These are phyloP conservation scores for Ophiostoma fasciatum DNA, from an alignment of 2,329 filamentous ascomycete species.

Conservation along the genomic window DNA sequence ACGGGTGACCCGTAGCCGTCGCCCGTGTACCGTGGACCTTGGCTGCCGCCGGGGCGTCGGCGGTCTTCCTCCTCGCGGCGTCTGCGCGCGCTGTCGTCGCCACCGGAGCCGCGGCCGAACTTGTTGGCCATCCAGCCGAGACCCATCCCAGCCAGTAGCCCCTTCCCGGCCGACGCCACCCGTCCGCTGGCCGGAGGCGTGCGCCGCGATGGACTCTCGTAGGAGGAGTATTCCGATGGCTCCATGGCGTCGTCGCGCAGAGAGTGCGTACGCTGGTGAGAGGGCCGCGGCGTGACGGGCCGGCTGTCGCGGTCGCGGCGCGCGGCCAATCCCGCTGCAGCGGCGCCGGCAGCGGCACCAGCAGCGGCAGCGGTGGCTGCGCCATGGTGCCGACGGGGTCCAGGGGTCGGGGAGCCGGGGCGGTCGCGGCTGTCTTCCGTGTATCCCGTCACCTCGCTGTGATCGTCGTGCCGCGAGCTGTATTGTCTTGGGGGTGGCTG, in stretches of 20 bases:
- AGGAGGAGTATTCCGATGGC: conserved; percentile 44
- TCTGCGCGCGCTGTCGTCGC: conserved; percentile 30
- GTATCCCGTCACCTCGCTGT: too few relatives aligned
- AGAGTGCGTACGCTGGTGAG: conserved; percentile 29
- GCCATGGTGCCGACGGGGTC: conserved; percentile 17
- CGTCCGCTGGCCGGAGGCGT: conserved; percentile 24
- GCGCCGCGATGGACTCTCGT: conserved; percentile 47
- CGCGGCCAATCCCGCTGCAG: conserved; percentile 25
- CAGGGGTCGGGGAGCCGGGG: conserved; percentile 30
- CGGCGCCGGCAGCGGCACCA: conserved; percentile 21
- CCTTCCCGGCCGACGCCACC: conserved; percentile 34
- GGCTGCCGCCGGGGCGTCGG: conserved; percentile 45
- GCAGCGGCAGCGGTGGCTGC: conserved; percentile 13
- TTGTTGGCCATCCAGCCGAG: conserved; percentile 55
- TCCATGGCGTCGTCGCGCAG: conserved; percentile 24
- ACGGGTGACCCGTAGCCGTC: conserved; percentile 45
- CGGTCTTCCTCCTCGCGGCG: conserved; percentile 32
- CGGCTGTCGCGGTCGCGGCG: conserved; percentile 17
- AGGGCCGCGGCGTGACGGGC: conserved; percentile 32
- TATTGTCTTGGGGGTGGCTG: too few relatives aligned
- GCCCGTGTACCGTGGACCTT: conserved; percentile 51
- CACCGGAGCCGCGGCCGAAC: conserved; percentile 41
- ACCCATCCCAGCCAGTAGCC: conserved; percentile 45
- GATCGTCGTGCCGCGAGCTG: too few relatives aligned
- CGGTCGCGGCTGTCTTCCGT: conserved; percentile 16